Evolutionary conservation across 257 asterid genomes (phyloP).

Genomic region (Solanum stenotomum): DNA sequence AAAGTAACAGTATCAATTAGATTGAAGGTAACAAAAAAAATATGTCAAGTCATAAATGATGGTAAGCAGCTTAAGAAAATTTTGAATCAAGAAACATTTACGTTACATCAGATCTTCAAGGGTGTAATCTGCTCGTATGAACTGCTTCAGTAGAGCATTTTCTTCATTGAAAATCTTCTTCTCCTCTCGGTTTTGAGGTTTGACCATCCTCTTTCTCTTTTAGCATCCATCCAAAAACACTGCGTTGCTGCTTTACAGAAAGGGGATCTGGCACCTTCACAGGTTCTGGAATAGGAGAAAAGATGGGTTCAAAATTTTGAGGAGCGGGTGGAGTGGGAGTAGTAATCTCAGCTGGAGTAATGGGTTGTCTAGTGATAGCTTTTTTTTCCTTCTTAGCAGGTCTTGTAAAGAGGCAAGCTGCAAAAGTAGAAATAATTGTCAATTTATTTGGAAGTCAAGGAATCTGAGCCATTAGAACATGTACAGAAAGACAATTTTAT

Average conservation of each 20-base stretch:
- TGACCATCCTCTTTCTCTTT: constrained; percentile 58
- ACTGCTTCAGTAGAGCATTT: constrained; percentile 49
- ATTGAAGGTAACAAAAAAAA: not conserved
- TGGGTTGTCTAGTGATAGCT: constrained; percentile 15
- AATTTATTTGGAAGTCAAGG: not conserved
- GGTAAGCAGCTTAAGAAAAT: not conserved
- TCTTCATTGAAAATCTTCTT: constrained; percentile 49
- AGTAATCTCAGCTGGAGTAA: constrained; percentile 29
- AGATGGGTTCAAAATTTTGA: not conserved
- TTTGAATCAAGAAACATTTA: not conserved
- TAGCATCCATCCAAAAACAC: constrained; percentile 58
- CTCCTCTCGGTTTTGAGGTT: constrained; percentile 41
- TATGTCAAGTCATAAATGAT: not conserved
- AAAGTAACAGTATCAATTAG: not conserved
- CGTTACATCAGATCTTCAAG: constrained; percentile 26
- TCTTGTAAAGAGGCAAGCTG: constrained; percentile 52
- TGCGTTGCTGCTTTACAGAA: constrained; percentile 51
- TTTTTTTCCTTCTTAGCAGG: constrained; percentile 33
- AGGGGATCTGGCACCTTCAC: constrained; percentile 33
- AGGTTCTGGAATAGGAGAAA: constrained; percentile 22
- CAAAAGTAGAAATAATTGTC: constrained; percentile 8
- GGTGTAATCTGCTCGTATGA: constrained; percentile 35
- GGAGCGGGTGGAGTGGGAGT: constrained; percentile 24
- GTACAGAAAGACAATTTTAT: not conserved
- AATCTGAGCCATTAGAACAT: not conserved